These are phyloP conservation scores for Komagataella ulmi DNA, from an alignment of 805 yeast genomes.

Conservation along the genomic window DNA sequence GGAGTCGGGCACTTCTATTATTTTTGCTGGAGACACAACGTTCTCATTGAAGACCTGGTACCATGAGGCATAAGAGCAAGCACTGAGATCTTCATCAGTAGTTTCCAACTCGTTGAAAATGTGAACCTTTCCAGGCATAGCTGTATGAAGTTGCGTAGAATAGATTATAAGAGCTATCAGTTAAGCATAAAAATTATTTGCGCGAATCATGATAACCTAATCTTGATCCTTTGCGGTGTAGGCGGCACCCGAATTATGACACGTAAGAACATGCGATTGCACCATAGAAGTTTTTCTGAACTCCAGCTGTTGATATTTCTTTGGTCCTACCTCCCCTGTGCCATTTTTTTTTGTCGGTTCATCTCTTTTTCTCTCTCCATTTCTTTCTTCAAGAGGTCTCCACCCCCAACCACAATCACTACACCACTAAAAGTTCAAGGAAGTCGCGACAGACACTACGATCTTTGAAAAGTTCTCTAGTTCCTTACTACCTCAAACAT, in stretches of 20 bases:
- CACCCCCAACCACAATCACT: neutral
- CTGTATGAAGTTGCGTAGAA: neutral
- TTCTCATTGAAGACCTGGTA: constrained; percentile 31
- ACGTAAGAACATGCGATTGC: neutral
- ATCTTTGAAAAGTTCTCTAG: neutral
- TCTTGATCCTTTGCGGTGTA: neutral
- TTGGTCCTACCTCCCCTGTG: neutral
- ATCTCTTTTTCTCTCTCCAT: neutral
- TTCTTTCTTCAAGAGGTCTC: neutral
- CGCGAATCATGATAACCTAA: neutral
- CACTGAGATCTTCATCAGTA: constrained; percentile 27
- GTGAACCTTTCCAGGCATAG: constrained; percentile 5
- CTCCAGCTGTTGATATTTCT: neutral
- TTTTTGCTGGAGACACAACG: constrained; percentile 30
- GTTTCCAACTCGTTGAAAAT: constrained; percentile 12
- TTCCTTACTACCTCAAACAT: neutral
- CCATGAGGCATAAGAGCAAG: constrained; percentile 52
- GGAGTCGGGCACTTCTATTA: constrained; percentile 39
- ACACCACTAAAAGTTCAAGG: neutral
- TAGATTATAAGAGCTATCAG: too few relatives aligned
- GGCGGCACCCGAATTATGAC: neutral
- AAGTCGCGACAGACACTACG: neutral
- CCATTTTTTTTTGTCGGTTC: neutral
- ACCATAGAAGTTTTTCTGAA: neutral
- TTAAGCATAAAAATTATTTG: neutral